Evolutionary conservation across 805 yeast species (phyloP), one percentile per base, ranked within the genome.

Genomic region (Candida fluviatilis): DNA sequence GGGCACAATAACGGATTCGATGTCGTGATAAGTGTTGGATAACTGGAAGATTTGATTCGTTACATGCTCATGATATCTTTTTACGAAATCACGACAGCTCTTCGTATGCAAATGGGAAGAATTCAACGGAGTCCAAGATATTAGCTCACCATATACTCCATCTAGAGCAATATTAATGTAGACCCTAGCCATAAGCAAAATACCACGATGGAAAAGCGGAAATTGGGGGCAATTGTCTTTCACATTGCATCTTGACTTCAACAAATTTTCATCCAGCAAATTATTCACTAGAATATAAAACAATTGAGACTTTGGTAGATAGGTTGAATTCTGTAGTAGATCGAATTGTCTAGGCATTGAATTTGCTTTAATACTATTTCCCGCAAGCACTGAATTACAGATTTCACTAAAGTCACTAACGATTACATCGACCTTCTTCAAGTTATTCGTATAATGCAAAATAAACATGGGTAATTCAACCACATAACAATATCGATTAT

Each of bases 281-380:
- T 19, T 33, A 11, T 33, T 23, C 27, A 33, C 17, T 21, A 33
- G 28, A 21, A 33, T n/a, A 15, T 33, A 33, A 16, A 33, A 33
- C 28, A 33, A 23, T 19, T 33, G 7, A 26, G 29, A 26, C n/a
- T 26, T 26, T 10, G 29, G n/a, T 26, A 26, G 13, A 10, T 26
- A 13, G 29, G 6, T 13, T 8, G 15, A 10, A 12, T 11, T 14
- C 18, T 33, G 13, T 18, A 33, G 16, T n/a, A 7, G 24, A 33
- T 23, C 29, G n/a, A 26, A 33, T 15, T 19, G 12, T 33, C 35
- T 8, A 4, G 35, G 35, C 7, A 33, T 12, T 15, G 28, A 19
- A 23, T 16, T 33, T 5, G 35, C 35, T 23, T 33, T 33, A 10
- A 33, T 33, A n/a, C 35, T 33, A 16, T 33, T 23, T 14, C 35